Conservation (phyloP, 192 early-diverging fungal species). For the Entomortierella parvispora region DNA sequence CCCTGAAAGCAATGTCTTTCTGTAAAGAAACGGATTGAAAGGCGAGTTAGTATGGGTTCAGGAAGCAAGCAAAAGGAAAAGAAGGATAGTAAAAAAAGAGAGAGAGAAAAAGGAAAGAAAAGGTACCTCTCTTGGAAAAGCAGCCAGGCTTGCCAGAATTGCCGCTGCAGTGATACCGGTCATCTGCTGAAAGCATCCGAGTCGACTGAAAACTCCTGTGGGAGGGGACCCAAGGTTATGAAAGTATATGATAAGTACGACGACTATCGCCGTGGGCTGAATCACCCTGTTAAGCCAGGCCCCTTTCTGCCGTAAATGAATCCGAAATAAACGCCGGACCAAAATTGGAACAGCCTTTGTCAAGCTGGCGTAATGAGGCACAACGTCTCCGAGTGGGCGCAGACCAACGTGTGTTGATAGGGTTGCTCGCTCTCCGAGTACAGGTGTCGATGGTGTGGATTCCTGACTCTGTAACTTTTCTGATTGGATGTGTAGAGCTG, state of each 20-base stretch:
- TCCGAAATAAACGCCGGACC: constrained; percentile 3
- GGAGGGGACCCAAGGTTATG: not conserved
- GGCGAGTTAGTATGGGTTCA: not conserved
- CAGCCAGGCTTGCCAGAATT: not conserved
- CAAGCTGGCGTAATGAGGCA: not conserved
- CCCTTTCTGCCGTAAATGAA: constrained; percentile 1
- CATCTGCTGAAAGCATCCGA: constrained; percentile 10
- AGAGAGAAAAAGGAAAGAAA: too few species aligned
- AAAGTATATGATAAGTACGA: not conserved
- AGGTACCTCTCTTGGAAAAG: constrained; percentile 21
- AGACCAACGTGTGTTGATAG: too few species aligned
- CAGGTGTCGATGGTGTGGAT: not conserved
- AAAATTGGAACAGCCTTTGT: not conserved
- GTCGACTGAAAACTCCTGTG: not conserved
- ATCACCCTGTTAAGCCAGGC: constrained; percentile 11
- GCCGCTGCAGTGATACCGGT: not conserved
- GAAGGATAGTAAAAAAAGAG: too few species aligned
- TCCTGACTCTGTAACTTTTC: too few species aligned
- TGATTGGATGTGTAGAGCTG: not conserved
- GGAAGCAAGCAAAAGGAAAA: not conserved
- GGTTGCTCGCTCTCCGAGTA: too few species aligned
- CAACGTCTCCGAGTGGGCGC: not conserved
- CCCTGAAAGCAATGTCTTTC: constrained; percentile 19
- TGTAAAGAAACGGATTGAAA: not conserved
- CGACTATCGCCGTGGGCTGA: not conserved